A percentile compares a stretch with the other conserved stretches of the same genome.
phyloP scores from a whole-genome alignment of 1,139 yeast genomes.

The Suhomyces terraborum region DNA sequence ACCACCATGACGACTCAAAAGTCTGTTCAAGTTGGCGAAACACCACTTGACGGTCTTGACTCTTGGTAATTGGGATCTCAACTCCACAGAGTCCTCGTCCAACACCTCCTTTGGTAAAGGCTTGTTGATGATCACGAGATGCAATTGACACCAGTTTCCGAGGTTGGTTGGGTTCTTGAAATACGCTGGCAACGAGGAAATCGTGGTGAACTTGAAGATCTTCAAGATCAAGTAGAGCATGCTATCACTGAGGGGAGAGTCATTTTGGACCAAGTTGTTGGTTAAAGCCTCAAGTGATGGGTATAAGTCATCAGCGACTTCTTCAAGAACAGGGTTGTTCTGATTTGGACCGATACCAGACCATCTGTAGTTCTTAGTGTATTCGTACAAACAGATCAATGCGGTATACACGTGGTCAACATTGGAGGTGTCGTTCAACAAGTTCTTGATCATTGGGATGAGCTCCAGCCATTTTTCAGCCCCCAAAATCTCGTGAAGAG shows the following conservation, averaged over 20 bases:
- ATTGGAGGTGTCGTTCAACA: conserved; percentile 48
- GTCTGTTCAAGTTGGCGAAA: conserved; percentile 64
- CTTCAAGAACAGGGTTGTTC: conserved; percentile 48
- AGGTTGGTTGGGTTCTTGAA: conserved; percentile 53
- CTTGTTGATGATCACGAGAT: conserved; percentile 51
- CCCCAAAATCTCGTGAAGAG: conserved; percentile 45
- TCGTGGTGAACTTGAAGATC: conserved; percentile 63
- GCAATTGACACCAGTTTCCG: conserved; percentile 66
- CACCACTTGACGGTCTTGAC: conserved; percentile 73
- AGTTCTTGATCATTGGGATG: conserved; percentile 35
- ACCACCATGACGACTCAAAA: conserved; percentile 59
- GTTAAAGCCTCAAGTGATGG: conserved; percentile 58
- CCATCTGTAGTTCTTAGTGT: conserved; percentile 60
- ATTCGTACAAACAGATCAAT: conserved; percentile 56
- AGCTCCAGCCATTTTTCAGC: conserved; percentile 51
- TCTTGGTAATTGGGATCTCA: conserved; percentile 46
- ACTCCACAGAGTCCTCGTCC: conserved; percentile 39
- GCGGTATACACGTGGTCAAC: conserved; percentile 59
- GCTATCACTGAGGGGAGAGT: conserved; percentile 47
- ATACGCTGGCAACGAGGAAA: conserved; percentile 58
- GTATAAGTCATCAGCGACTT: conserved; percentile 49
- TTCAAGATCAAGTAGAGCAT: conserved; percentile 63
- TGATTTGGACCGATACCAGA: conserved; percentile 48
- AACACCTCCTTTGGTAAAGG: conserved; percentile 42
- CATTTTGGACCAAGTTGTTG: conserved; percentile 35